Base-by-base conservation (phyloP, 495 filamentous ascomycete genomes). In the Xylaria sp. region DNA sequence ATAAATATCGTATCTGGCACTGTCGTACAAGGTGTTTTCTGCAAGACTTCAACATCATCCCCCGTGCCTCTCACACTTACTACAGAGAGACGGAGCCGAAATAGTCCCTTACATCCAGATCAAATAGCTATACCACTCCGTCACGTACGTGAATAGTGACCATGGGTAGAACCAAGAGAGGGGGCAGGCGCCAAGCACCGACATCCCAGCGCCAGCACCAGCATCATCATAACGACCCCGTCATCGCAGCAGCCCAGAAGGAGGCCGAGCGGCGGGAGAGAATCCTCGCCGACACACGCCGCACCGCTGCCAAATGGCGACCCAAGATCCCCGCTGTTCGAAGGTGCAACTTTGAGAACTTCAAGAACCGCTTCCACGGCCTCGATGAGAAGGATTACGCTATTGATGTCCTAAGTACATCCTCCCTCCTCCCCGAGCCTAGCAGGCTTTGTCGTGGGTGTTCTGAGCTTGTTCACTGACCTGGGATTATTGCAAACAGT, bases 281-380 rank as follows among this genome's bases (percentile, higher is more conserved):
- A 17, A 74, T 77, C 29, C 44, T 79, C 15, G 77, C 77, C 48
- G 72, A 77, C 53, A 71, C 72, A 14, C 75, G 75, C 37, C 77
- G 77, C 0, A 72, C 52, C 15, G 77, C 73, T 46, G 72, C 73
- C 41, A 79, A 79, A 65, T 79, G 77, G 77, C 72, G 75, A 15
- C 75, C 75, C 40, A 79, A 79, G 75, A 75, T 79, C 29, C 77
- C 77, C 46, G 75, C 77, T n/a, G 75, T 79, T 35, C 78, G 78
- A 3, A 75, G 74, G 53, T 73, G 79, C 46, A 79, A 77, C 69
- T 80, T 83, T 61, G 73, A 78, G 53, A 73, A 79, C 66, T 83
- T 81, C 75, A 83, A 83, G 68, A 81, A 81, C 46, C 75, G 80
- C 6, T 81, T 79, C 73, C 71, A 78, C 17, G 68, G 67, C 29